These are phyloP conservation scores for Blastobotrys attinorum DNA, from an alignment of 805 yeast species.

Conservation along the genomic window DNA sequence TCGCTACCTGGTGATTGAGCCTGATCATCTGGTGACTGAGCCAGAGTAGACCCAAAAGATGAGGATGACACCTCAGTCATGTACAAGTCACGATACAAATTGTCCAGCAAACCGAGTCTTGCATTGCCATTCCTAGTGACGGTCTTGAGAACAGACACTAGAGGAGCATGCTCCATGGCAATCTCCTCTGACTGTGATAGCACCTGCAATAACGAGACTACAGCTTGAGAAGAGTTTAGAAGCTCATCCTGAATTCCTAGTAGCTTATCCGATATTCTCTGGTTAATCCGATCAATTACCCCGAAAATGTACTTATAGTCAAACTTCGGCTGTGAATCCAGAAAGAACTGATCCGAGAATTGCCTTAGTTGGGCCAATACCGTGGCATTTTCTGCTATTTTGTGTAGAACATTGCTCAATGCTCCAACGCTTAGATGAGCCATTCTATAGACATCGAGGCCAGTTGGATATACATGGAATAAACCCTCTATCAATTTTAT, in stretches of 20 bases:
- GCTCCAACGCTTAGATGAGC: conserved; percentile 3
- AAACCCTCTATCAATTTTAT: background rate
- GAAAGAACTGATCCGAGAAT: conserved; percentile 7
- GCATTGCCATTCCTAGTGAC: background rate
- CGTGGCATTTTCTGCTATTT: conserved; percentile 5
- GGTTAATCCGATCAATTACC: conserved; percentile 3
- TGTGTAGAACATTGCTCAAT: conserved; percentile 3
- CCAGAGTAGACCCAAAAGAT: too few species aligned
- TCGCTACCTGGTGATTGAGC: too few species aligned
- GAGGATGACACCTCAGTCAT: background rate
- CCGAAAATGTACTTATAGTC: conserved; percentile 10
- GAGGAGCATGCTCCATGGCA: background rate
- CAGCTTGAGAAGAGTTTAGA: background rate
- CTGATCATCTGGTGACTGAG: too few species aligned
- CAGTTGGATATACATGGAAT: background rate
- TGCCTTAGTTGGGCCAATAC: conserved; percentile 7
- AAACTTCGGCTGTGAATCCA: conserved; percentile 7
- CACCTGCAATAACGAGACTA: background rate
- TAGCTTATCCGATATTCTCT: conserved; percentile 4
- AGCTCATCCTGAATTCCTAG: conserved; percentile 7
- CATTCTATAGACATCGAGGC: background rate
- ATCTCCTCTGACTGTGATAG: background rate
- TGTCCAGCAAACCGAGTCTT: background rate
- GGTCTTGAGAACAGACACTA: background rate
- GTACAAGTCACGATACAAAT: background rate